Evolutionary conservation across 306 rosid species (phyloP), one percentile per base, ranked within the genome.

Genomic region (Abrus pulchellus): DNA sequence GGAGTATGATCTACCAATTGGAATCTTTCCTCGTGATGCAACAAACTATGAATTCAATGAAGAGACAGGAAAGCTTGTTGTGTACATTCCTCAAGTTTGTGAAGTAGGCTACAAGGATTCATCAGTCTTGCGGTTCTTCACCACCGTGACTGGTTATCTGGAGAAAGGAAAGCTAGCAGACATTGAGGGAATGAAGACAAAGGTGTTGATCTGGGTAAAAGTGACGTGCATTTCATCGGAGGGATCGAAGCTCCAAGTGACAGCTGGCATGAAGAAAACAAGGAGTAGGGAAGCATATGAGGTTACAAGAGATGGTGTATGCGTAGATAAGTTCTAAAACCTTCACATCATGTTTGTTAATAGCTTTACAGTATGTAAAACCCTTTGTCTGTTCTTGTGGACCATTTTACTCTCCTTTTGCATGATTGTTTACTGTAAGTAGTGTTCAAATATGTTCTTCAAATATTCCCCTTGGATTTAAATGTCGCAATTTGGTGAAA

Each of bases 61-160:
- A 80, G 89, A 88, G 80, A 95, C 97, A 0, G 75, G 88, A 69
- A 95, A 92, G 87, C 92, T 93, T 11, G 84, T 80, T 3, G 99
- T 95, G 36, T 79, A 78, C 77, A 76, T 95, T 36, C 96, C 94
- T 5, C 59, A 82, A 41, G 14, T 86, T 9, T 90, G 96, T 59
- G 99, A 95, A 80, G 97, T 95, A 34, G 93, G 96, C 78, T 95
- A 93, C 84, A 93, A 79, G 81, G 99, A 95, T 84, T 90, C 94
- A n/a, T 88, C 99, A 0, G 97, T 95, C 1, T 44, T 93, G 70
- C 98, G 99, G 5, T 95, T 95, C 73, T 82, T 81, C 80, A 95
- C 94, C 50, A 75, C 81, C 0, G 93, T 95, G 32, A 88, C 88
- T 8, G 93, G 96, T 7, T 85, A 85, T 78, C 69, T 95, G 77